Evolutionary conservation across 2,329 filamentous ascomycete genomes (phyloP), one percentile per base, ranked within the genome.

Genomic region (Talaromyces pinophilus): DNA sequence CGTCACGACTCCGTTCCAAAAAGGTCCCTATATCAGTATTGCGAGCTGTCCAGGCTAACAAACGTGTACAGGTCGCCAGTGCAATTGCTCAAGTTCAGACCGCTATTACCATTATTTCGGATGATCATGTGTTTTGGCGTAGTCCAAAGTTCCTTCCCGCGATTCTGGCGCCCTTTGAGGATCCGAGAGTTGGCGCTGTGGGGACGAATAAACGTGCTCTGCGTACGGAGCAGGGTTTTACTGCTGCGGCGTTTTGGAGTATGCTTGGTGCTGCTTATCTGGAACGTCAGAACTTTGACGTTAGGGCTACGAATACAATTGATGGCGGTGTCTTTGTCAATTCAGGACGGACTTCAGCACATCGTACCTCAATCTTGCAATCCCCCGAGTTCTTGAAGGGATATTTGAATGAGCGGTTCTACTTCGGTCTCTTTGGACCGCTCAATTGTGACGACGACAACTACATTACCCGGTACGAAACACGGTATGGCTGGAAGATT

Each of bases 281-380:
- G 0, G 82, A 85, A 69, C 84, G 87, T 0, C 85, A 88, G 73
- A 88, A 88, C 71, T 89, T 85, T 72, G 87, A 89, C 71, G 84
- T 86, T 62, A 81, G 83, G 0, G 79, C 85, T 0, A 84, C 84
- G 6, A 86, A 85, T 67, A 78, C 82, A 6, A 76, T 89, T 10
- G 87, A 89, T 65, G 86, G 85, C 8, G 85, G 85, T 10, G 80
- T 87, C 22, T 87, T 86, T 59, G 84, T 86, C 1, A 78, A 89
- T 1, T 88, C 85, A 0, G 85, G 85, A 0, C 81, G 86, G 5
- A 88, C 86, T 0, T 80, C 79, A 0, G 80, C 81, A 0, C 80
- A 86, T 65, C 83, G 85, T 13, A 82, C 85, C 0, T 33, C 71
- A 0, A 84, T 89, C 61, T 72, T 89, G 2, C 72, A 80, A 13